Conservation (phyloP, 768 basidiomycete species). For the Rhizopogon salebrosus region DNA sequence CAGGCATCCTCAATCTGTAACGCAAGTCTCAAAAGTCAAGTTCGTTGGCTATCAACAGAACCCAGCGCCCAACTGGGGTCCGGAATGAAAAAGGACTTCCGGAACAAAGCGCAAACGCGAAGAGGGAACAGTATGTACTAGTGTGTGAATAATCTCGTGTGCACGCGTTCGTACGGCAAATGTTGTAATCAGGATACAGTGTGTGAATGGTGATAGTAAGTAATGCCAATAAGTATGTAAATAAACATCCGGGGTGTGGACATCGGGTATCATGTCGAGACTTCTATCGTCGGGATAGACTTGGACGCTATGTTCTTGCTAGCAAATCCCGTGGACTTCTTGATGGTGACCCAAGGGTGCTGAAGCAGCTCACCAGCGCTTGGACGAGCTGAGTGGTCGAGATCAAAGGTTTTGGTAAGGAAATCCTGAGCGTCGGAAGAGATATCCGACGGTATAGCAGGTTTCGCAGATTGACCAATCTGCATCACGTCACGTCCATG, state of each 20-base stretch:
- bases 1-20: constrained; percentile 61
- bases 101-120: constrained; percentile 28
- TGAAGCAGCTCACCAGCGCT: constrained; percentile 71
- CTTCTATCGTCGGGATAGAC: constrained; percentile 22
- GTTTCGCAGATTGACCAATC: constrained; percentile 90
- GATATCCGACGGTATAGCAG: constrained; percentile 87
- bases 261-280: constrained; percentile 15
- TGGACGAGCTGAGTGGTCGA: constrained; percentile 77
- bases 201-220: background rate
- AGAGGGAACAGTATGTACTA: constrained; percentile 5
- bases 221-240: constrained; percentile 1
- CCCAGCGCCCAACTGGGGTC: constrained; percentile 89
- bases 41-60: constrained; percentile 89
- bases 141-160: background rate
- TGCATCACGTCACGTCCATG: constrained; percentile 26
- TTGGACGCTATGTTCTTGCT: constrained; percentile 20
- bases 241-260: background rate
- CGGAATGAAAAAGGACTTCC: constrained; percentile 51
- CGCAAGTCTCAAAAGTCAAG: constrained; percentile 60
- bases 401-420: constrained; percentile 79
- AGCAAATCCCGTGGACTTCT: constrained; percentile 25
- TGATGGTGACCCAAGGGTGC: constrained; percentile 61
- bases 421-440: constrained; percentile 86
- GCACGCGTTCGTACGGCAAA: background rate
- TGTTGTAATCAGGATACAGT: background rate